Evolutionary conservation across 2,329 filamentous ascomycete species (phyloP).

Genomic region (Cladophialophora immunda): DNA sequence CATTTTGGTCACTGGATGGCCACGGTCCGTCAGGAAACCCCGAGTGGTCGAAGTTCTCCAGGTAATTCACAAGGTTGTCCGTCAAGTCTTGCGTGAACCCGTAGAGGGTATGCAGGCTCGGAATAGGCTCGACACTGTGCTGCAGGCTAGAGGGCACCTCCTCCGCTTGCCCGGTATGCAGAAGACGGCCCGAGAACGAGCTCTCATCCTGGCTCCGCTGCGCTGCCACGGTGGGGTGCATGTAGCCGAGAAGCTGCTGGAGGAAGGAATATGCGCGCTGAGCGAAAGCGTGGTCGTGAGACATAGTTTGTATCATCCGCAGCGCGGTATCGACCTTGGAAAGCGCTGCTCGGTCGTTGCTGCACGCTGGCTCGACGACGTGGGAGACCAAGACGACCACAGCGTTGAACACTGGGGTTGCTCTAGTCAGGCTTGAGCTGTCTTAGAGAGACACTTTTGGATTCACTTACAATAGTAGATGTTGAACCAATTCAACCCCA

Average conservation of each 20-base stretch:
- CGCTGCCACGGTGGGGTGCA: neutral
- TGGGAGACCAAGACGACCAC: constrained; percentile 7
- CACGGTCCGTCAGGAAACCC: neutral
- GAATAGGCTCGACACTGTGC: neutral
- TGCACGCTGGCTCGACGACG: neutral
- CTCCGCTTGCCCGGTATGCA: neutral
- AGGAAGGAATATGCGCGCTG: constrained; percentile 2
- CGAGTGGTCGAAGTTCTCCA: neutral
- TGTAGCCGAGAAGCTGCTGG: constrained; percentile 8
- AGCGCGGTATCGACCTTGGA: constrained; percentile 3
- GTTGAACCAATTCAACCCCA: constrained; percentile 13
- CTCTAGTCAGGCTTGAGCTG: neutral
- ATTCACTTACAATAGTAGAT: constrained; percentile 10
- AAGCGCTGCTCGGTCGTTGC: neutral
- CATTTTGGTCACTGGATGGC: neutral
- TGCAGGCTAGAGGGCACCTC: neutral
- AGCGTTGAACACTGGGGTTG: constrained; percentile 1
- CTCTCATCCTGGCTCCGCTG: neutral
- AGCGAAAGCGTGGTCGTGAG: constrained; percentile 4
- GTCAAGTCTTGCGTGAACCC: constrained; percentile 9
- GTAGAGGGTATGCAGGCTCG: constrained; percentile 2
- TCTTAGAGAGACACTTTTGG: neutral
- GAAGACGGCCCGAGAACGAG: neutral
- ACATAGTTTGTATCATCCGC: constrained; percentile 3
- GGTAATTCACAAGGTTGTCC: constrained; percentile 6